Base-by-base conservation (phyloP, 805 yeast species). In the Saccharomycopsis sp. region DNA sequence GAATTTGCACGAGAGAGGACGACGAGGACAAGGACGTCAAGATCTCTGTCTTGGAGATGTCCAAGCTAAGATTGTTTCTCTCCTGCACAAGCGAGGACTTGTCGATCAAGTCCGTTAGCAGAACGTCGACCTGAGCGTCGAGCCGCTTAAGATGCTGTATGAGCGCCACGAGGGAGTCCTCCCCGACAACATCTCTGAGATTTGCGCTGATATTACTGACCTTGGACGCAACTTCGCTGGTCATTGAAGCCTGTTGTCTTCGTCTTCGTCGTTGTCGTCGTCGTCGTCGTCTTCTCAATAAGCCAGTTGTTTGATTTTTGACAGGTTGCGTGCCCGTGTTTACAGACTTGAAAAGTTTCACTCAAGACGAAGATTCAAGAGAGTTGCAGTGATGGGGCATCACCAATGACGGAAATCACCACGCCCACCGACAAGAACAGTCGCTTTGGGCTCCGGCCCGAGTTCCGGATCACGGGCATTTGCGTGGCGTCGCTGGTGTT, bases 11-110 rank as follows among this genome's bases (percentile, higher is more conserved):
- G 43, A 83, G 60, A 2, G 71, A 65, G 37, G 75, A 71, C 9
- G 88, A 79, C 31, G 66, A 65, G 18, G 69, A 59, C 41, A 80
- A 62, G 2, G 84, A 69, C 0, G 76, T 64, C 0, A 86, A 70
- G n/a, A 82, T 61, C 51, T 75, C 77, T 4, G 83, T 75, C 43
- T 85, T 60, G 15, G 68, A 61, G 7, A 34, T 8, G 51, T 82
- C 89, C 34, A 78, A 55, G 21, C 66, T 63, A 4, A 48, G 25
- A 16, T 36, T 36, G 27, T 20, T 36, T 17, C 29, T 34, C n/a
- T 38, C 42, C 18, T 23, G 29, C 17, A 25, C 16, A 2, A 33
- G 10, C 8, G 39, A 2, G 12, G 26, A 25, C 4, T 26, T 29
- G 15, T 26, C 16, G 4, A 38, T 30, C 13, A 34, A 38, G 18